Evolutionary conservation across 345 rosid species (phyloP).

Genomic region (Heritiera littoralis): DNA sequence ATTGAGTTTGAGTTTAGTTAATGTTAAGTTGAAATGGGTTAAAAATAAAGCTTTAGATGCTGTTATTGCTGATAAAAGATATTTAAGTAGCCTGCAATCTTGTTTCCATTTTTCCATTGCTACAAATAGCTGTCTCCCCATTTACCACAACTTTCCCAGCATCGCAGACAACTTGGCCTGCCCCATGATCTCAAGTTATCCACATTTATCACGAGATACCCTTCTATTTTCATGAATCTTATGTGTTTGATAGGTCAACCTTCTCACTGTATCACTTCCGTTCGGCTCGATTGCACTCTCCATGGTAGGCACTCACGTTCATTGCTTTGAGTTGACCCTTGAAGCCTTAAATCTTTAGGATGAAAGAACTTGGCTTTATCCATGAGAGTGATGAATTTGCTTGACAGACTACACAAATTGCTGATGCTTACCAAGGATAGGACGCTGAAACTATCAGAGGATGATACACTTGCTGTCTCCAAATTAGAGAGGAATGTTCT

Average conservation of each 20-base stretch:
- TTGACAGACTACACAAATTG: constrained; percentile 60
- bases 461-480: constrained; percentile 59
- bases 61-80: constrained; percentile 49
- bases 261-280: no score
- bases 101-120: constrained; percentile 53
- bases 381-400: constrained; percentile 37
- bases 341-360: constrained; percentile 48
- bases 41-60: constrained; percentile 68
- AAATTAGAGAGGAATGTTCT: constrained; percentile 44
- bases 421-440: constrained; percentile 72
- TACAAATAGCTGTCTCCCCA: constrained; percentile 39
- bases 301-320: constrained; percentile 64
- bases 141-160: constrained; percentile 44
- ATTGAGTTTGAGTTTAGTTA: constrained; percentile 44
- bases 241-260: constrained; percentile 40
- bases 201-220: constrained; percentile 47
- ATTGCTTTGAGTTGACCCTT: constrained; percentile 61
- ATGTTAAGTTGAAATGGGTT: constrained; percentile 81
- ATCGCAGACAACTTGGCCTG: constrained; percentile 61
- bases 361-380: constrained; percentile 36
- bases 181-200: constrained; percentile 62
- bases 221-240: constrained; percentile 53
- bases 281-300: no score
- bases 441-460: constrained; percentile 58
- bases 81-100: constrained; percentile 66